phyloP scores from a whole-genome alignment of 1,139 yeast genomes.

The Zygoascus sp. region DNA sequence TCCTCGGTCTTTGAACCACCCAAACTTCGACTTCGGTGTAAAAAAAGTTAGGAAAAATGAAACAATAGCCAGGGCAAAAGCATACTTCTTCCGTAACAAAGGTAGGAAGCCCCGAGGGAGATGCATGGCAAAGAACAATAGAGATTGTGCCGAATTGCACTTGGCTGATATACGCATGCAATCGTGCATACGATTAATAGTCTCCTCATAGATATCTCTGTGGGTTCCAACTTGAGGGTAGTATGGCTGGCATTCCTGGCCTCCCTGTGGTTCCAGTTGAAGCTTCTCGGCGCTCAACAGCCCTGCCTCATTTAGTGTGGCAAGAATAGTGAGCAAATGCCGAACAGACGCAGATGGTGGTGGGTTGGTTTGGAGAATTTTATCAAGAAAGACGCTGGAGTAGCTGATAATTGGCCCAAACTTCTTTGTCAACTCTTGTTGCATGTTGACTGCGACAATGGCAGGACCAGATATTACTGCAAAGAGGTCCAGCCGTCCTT shows the following conservation, averaged over 20 bases:
- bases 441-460: conserved; percentile 19
- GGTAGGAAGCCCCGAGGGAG: conserved; percentile 18
- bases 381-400: background rate
- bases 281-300: conserved; percentile 8
- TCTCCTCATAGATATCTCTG: conserved; percentile 2
- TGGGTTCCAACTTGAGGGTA: background rate
- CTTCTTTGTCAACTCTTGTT: background rate
- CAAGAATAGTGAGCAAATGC: conserved; percentile 8
- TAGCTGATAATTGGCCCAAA: conserved; percentile 1
- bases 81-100: conserved; percentile 20
- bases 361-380: background rate
- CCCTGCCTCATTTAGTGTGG: conserved; percentile 6
- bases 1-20: conserved; percentile 24
- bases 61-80: conserved; percentile 22
- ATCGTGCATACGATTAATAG: conserved; percentile 3
- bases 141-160: background rate
- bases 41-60: conserved; percentile 21
- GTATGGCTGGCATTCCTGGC: background rate
- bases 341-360: conserved; percentile 1
- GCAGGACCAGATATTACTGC: conserved; percentile 23
- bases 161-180: background rate
- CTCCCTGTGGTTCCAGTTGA: background rate
- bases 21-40: conserved; percentile 16
- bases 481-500: conserved; percentile 20
- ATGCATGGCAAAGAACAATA: conserved; percentile 1